These are phyloP conservation scores for Forsythia viridissima DNA, from an alignment of 257 asterid species.

Conservation along the genomic window DNA sequence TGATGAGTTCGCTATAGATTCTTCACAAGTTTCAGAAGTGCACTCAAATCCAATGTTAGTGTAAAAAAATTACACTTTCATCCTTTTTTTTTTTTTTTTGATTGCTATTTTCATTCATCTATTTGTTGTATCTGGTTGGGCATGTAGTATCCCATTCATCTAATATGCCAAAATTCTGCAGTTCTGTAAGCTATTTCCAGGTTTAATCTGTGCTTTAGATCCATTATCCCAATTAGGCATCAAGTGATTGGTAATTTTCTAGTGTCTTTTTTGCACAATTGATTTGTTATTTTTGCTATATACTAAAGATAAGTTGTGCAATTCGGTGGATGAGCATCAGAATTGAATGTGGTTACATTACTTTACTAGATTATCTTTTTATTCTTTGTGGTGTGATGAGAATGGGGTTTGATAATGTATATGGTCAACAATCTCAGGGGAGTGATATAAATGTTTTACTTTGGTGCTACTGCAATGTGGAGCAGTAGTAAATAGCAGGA, in stretches of 20 bases:
- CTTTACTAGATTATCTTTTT: neutral
- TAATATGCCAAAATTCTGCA: neutral
- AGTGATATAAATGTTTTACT: neutral
- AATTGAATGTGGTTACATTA: neutral
- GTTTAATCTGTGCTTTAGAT: neutral
- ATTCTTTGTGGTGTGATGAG: neutral
- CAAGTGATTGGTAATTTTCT: neutral
- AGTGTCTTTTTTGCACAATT: neutral
- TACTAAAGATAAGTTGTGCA: neutral
- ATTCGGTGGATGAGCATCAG: neutral
- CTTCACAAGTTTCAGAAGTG: conserved; percentile 37
- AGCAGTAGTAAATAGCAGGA: neutral
- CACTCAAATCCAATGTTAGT: conserved; percentile 47
- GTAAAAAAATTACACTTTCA: neutral
- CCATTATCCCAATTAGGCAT: neutral
- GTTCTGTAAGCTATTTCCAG: neutral
- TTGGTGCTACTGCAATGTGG: neutral
- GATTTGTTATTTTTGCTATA: neutral
- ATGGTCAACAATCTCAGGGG: neutral
- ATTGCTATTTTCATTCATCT: neutral
- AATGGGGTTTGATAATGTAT: neutral
- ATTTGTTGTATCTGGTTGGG: neutral
- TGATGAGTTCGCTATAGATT: conserved; percentile 36
- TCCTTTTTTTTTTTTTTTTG: neutral
- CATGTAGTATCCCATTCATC: neutral